phyloP scores from a whole-genome alignment of 768 basidiomycete genomes.

The Leccinum olivaceopallidum region DNA sequence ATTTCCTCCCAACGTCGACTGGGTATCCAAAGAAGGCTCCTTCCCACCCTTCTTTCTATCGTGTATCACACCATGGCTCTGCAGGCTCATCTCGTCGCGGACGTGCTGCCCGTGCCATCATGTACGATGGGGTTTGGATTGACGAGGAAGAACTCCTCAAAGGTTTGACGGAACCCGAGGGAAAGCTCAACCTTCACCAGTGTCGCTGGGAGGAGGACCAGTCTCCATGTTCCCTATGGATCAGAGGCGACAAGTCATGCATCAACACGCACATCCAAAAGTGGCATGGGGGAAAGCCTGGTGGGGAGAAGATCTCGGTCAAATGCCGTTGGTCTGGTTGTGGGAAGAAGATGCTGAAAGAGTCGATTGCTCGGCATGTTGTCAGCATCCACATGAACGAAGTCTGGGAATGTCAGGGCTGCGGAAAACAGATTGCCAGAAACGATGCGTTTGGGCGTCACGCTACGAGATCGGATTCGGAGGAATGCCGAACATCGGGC shows the following conservation, averaged over 20 bases:
- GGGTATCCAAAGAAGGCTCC: background rate
- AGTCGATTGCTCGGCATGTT: conserved; percentile 23
- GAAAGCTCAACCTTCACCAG: conserved; percentile 7
- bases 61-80: too few species aligned
- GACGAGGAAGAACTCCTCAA: conserved; percentile 17
- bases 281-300: conserved; percentile 17
- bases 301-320: conserved; percentile 8
- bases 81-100: background rate
- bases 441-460: conserved; percentile 14
- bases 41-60: too few species aligned
- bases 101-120: conserved; percentile 4
- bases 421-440: conserved; percentile 12
- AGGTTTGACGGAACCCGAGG: background rate
- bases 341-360: conserved; percentile 22
- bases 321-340: conserved; percentile 19
- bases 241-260: conserved; percentile 16
- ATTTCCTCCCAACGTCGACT: too few species aligned
- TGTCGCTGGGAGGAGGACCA: conserved; percentile 16
- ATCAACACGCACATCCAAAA: conserved; percentile 16
- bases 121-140: conserved; percentile 8
- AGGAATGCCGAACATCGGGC: conserved; percentile 8
- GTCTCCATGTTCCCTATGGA: conserved; percentile 15
- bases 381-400: conserved; percentile 18
- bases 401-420: conserved; percentile 17
- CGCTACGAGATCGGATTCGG: background rate